Conservation (phyloP, 2,329 filamentous ascomycete genomes). For the Peltaster fructicola region DNA sequence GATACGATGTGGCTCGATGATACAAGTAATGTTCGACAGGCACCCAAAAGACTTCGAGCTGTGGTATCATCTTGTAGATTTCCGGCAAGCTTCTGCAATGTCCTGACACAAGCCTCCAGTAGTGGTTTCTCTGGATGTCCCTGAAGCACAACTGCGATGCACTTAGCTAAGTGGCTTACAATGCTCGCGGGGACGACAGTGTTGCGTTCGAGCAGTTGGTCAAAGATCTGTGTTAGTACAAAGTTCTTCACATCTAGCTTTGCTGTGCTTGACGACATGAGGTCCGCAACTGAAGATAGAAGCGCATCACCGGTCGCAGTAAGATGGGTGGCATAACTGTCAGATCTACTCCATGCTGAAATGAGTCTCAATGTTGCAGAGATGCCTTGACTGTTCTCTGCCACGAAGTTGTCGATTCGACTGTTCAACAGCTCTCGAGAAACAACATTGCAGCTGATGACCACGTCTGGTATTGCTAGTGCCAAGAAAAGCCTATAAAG, state of each 20-base stretch:
- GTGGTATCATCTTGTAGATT: conserved; percentile 51
- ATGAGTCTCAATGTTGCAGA: conserved; percentile 71
- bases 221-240: conserved; percentile 55
- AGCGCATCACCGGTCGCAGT: conserved; percentile 40
- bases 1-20: conserved; percentile 73
- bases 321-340: conserved; percentile 51
- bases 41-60: conserved; percentile 59
- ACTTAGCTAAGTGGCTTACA: conserved; percentile 34
- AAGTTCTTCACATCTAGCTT: conserved; percentile 79
- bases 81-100: conserved; percentile 57
- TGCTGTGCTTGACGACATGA: conserved; percentile 51
- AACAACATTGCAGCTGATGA: no score
- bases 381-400: conserved; percentile 76
- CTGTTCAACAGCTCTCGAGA: conserved; percentile 66
- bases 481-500: conserved; percentile 63
- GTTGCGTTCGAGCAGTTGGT: conserved; percentile 44
- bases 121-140: conserved; percentile 41
- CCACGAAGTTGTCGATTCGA: conserved; percentile 57
- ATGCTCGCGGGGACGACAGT: conserved; percentile 39
- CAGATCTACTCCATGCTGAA: conserved; percentile 57
- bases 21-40: conserved; percentile 62
- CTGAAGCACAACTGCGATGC: no score
- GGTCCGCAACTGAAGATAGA: conserved; percentile 54
- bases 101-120: conserved; percentile 60
- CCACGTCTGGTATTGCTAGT: conserved; percentile 48